Base-by-base conservation (phyloP, 352 stramenopile species). In the Phytophthora syringae region DNA sequence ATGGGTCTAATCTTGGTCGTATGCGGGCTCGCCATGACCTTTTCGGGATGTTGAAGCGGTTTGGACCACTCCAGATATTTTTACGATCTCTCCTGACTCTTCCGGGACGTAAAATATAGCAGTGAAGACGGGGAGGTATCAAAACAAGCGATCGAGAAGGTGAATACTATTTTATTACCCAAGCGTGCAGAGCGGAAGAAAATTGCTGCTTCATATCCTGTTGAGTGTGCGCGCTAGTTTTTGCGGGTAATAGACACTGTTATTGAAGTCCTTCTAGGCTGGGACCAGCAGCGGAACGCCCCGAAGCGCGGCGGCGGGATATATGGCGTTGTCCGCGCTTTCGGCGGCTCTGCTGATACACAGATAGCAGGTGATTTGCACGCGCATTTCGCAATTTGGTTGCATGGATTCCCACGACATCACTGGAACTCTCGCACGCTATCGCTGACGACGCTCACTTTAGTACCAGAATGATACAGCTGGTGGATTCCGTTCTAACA, bases 51-150 rank as follows among this genome's bases (percentile, higher is more conserved):
- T 15, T 77, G 1, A 47, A 66, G n/a, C 40, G 60, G 6, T 68
- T 74, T 50, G 69, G 64, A 2, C 34, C 55, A 7, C 15, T 71
- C 0, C 69, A 74, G 15, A 9, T 77, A 0, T 77, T 16, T 68
- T 77, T 21, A 74, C 60, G 3, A 43, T 74, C n/a, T 77, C 64
- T 6, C 69, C 69, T 13, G 69, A 73, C 22, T 62, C 69, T 1
- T 39, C 54, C 0, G 69, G 64, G 0, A 63, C 52, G 0, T 69
- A 61, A 20, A 55, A 13, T 5, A 71, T 74, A 34, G 55, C 45
- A 0, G 22, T 71, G 1, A 55, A 60, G 20, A 47, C 28, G 12
- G 69, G 63, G 7, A 6, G 0, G 3, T 73, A 6, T 1, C n/a
- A 4, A 32, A 42, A 4, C 7, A 24, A 0, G 20, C 39, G 0